A percentile compares a stretch with the other conserved stretches of the same genome.
Conservation (phyloP, 345 rosid species). For the Eucalyptus shirleyi region DNA sequence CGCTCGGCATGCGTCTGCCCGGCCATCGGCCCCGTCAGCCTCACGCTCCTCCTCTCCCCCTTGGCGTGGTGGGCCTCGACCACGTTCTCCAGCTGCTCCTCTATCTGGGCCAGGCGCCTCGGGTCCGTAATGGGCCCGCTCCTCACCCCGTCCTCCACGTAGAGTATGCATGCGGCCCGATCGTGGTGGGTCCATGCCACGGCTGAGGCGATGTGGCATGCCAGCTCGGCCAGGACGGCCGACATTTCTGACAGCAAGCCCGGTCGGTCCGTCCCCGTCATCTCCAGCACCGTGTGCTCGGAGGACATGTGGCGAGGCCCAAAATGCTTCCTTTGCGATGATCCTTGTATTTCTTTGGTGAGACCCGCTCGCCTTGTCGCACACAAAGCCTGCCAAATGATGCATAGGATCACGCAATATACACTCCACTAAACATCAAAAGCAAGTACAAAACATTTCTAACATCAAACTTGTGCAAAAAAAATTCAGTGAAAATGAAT, state of each 20-base stretch:
- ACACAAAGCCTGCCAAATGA: slow-evolving; percentile 49
- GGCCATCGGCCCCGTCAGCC: slow-evolving; percentile 26
- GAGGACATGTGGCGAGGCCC: slow-evolving; percentile 42
- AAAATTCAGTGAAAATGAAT: background rate
- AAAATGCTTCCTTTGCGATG: slow-evolving; percentile 1
- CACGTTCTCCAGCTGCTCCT: slow-evolving; percentile 46
- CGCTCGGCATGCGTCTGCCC: slow-evolving; percentile 68
- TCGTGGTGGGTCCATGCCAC: slow-evolving; percentile 81
- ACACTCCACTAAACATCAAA: background rate
- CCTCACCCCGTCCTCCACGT: slow-evolving; percentile 43
- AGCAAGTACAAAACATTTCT: background rate
- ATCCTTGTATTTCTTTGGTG: background rate
- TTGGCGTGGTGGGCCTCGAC: slow-evolving; percentile 51
- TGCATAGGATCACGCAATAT: background rate
- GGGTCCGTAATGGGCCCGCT: slow-evolving; percentile 52
- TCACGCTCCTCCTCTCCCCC: slow-evolving; percentile 44
- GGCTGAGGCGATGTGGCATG: slow-evolving; percentile 56
- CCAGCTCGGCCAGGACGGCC: slow-evolving; percentile 48
- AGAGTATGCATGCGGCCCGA: slow-evolving; percentile 56
- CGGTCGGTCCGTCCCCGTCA: slow-evolving; percentile 57
- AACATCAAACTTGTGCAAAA: background rate
- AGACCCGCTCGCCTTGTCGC: slow-evolving; percentile 32
- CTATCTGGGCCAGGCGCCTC: slow-evolving; percentile 22
- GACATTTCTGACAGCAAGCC: slow-evolving; percentile 81
- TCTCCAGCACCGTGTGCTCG: slow-evolving; percentile 70